A percentile compares a stretch with the other conserved stretches of the same genome.
Conservation (phyloP, 1,284 basidiomycete genomes). For the Melanopsichium pennsylvanicum region DNA sequence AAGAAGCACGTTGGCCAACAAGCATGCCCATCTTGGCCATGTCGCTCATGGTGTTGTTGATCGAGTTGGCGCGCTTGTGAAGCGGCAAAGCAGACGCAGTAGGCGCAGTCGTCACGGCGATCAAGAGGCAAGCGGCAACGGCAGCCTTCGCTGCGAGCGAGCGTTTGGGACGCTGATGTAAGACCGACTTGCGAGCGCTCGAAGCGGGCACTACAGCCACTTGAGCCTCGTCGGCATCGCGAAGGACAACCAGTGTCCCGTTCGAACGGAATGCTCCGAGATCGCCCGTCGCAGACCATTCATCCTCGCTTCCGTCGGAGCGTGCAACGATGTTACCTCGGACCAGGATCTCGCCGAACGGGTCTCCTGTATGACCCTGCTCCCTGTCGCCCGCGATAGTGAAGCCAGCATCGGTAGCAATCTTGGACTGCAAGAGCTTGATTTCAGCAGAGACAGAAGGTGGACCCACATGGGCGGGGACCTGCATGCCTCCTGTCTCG, state of each 20-base stretch:
- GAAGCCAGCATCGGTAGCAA: constrained; percentile 19
- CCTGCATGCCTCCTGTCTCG: constrained; percentile 37
- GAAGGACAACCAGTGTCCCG: constrained; percentile 59
- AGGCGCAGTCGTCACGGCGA: constrained; percentile 7
- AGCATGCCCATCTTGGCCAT: constrained; percentile 51
- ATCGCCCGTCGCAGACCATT: constrained; percentile 55
- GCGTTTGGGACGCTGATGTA: constrained; percentile 25
- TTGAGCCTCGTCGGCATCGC: constrained; percentile 26
- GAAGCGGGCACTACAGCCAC: constrained; percentile 31
- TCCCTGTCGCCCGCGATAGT: constrained; percentile 34
- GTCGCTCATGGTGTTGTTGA: constrained; percentile 55
- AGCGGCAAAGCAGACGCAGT: constrained; percentile 6
- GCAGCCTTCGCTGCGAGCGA: constrained; percentile 10
- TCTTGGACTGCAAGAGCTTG: constrained; percentile 53
- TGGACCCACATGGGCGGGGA: constrained; percentile 59
- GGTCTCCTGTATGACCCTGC: constrained; percentile 35
- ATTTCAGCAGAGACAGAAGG: constrained; percentile 58
- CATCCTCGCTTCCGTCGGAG: background rate
- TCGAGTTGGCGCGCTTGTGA: constrained; percentile 16
- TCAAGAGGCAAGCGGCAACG: constrained; percentile 9
- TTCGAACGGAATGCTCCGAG: constrained; percentile 57
- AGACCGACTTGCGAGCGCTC: constrained; percentile 27
- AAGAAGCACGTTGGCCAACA: constrained; percentile 54
- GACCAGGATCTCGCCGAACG: constrained; percentile 53
- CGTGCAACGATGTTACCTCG: constrained; percentile 48